Conservation (phyloP, 192 early-diverging fungal species). For the Allomyces macrogynus region DNA sequence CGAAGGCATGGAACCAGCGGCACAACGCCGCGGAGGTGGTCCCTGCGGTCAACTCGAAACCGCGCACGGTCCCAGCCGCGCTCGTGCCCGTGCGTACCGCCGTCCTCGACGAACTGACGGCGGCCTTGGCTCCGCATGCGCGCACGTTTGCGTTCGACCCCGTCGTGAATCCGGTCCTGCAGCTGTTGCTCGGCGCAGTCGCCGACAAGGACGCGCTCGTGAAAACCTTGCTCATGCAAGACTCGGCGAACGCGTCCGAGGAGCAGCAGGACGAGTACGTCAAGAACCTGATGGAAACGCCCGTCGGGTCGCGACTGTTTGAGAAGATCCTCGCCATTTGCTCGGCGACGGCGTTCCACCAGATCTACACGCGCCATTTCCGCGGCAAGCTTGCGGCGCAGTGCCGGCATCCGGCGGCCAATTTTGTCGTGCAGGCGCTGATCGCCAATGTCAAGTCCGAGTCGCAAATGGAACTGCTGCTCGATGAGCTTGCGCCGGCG, state of each 20-base stretch:
- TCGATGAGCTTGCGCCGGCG: conserved; percentile 33
- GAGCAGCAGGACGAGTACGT: neutral
- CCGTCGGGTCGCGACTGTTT: conserved; percentile 58
- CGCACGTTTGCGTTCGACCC: conserved; percentile 36
- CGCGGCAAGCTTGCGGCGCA: conserved; percentile 34
- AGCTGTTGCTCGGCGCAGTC: conserved; percentile 23
- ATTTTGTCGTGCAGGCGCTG: conserved; percentile 69
- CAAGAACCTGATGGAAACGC: conserved; percentile 16
- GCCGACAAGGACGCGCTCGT: conserved; percentile 7
- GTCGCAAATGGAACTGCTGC: conserved; percentile 37
- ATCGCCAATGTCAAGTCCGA: conserved; percentile 36
- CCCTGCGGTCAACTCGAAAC: conserved; percentile 3
- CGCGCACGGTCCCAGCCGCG: conserved; percentile 31
- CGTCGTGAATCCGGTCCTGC: conserved; percentile 62
- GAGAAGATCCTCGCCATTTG: conserved; percentile 44
- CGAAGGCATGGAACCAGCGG: conserved; percentile 4
- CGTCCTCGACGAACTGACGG: conserved; percentile 27
- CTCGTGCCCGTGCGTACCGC: conserved; percentile 35
- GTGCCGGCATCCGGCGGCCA: conserved; percentile 45
- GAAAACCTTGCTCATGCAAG: conserved; percentile 4
- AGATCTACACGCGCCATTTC: conserved; percentile 45
- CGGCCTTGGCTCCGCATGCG: conserved; percentile 26
- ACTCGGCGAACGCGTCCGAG: neutral
- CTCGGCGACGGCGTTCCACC: conserved; percentile 29
- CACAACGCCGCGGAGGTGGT: conserved; percentile 1